These are phyloP conservation scores for Cubamyces lactineus DNA, from an alignment of 768 basidiomycete species.

Conservation along the genomic window DNA sequence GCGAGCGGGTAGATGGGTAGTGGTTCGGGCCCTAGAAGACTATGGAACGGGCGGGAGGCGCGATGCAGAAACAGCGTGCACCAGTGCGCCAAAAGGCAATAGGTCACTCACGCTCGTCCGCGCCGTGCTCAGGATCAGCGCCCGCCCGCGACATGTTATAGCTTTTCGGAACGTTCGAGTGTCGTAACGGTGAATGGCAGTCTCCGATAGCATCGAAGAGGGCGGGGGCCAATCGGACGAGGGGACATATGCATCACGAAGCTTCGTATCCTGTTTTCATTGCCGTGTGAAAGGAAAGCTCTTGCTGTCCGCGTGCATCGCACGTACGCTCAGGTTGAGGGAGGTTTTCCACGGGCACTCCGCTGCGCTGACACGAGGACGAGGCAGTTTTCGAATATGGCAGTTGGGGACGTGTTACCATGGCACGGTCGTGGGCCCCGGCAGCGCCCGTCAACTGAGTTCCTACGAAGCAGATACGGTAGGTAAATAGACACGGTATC, in stretches of 20 bases:
- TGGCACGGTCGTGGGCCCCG: constrained; percentile 9
- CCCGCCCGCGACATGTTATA: not conserved
- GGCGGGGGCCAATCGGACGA: constrained; percentile 26
- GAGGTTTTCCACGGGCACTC: constrained; percentile 6
- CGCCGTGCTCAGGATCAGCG: constrained; percentile 17
- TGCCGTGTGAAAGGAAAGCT: constrained; percentile 16
- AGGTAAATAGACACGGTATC: constrained; percentile 22
- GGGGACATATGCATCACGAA: constrained; percentile 23
- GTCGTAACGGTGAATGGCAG: constrained; percentile 13
- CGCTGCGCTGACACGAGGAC: not conserved
- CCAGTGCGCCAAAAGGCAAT: not conserved
- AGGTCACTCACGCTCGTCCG: not conserved
- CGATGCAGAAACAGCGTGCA: not conserved
- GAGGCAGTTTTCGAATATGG: constrained; percentile 11
- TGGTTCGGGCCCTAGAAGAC: not conserved
- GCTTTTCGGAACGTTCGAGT: constrained; percentile 10
- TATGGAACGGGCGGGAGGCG: not conserved
- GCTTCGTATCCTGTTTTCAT: constrained; percentile 19
- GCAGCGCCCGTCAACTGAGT: constrained; percentile 16
- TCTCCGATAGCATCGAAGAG: constrained; percentile 21
- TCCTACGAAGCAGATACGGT: constrained; percentile 21
- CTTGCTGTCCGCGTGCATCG: constrained; percentile 11
- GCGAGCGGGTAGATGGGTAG: not conserved
- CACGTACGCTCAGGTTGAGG: not conserved
- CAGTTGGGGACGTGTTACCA: constrained; percentile 13